phyloP scores from a whole-genome alignment of 768 basidiomycete species.

The Krasilnikovozyma curviuscula region DNA sequence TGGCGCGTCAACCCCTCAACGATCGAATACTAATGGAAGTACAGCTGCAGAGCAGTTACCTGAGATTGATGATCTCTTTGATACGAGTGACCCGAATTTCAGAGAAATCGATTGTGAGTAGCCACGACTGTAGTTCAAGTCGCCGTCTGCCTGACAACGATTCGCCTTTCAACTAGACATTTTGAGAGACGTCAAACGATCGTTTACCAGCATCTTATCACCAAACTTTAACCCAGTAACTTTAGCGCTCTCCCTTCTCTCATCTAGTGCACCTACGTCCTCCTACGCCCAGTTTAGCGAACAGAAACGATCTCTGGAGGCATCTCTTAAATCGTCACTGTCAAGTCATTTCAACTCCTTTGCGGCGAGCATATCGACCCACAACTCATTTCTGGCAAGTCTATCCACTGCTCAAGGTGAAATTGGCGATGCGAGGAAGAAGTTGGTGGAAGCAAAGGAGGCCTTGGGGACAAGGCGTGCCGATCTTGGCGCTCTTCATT shows the following conservation, averaged over 20 bases:
- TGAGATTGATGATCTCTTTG: no score
- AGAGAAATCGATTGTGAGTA: no score
- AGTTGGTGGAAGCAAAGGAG: slow-evolving; percentile 44
- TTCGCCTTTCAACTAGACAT: no score
- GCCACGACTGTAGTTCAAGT: no score
- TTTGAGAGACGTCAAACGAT: no score
- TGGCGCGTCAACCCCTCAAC: no score
- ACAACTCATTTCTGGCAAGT: slow-evolving; percentile 54
- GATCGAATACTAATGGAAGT: no score
- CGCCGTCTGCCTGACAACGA: no score
- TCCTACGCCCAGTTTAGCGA: slow-evolving; percentile 20
- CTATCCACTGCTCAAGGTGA: slow-evolving; percentile 56
- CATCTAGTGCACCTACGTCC: slow-evolving; percentile 14
- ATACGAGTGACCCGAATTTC: no score
- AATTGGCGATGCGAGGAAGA: slow-evolving; percentile 46
- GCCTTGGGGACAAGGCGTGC: slow-evolving; percentile 59
- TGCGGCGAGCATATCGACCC: slow-evolving; percentile 80
- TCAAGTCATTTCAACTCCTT: slow-evolving; percentile 83
- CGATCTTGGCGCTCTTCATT: slow-evolving; percentile 77
- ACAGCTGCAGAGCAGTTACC: no score
- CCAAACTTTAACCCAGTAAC: slow-evolving; percentile 79
- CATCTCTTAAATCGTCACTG: slow-evolving; percentile 23
- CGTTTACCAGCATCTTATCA: slow-evolving; percentile 6
- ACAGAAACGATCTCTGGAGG: slow-evolving; percentile 19
- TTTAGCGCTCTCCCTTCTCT: slow-evolving; percentile 66